Base-by-base conservation (phyloP, 2,329 filamentous ascomycete species). In the Zasmidium citrigriseum region DNA sequence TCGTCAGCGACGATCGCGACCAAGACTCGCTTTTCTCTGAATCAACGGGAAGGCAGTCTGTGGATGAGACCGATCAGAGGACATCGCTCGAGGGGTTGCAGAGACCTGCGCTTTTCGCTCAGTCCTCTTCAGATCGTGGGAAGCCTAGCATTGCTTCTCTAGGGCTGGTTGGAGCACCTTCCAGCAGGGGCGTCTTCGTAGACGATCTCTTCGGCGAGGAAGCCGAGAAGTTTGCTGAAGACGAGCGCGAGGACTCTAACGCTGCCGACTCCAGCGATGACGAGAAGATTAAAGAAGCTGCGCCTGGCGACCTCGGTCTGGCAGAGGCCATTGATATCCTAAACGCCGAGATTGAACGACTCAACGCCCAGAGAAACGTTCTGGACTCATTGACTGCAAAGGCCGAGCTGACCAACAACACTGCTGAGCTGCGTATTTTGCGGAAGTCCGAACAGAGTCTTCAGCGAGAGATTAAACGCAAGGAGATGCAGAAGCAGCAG, bases 341-440 rank as follows among this genome's bases (percentile, higher is more conserved):
- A n/a, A 91, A 89, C 0, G 87, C 88, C 51, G 93, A 98, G 64
- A 96, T 99, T 62, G 92, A 97, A 68, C 90, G 92, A 64, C 82
- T 99, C 18, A 83, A 85, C 10, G 87, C 92, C 2, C 95, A 99
- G 75, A 91, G 97, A 67, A 89, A 89, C 1, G 90, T 99, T 18
- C 86, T 99, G 18, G 91, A 97, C 67, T 96, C 93, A 1, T 78
- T 99, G 58, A 95, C 91, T 2, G 86, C 90, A 57, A 99, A 99
- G 76, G 95, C 96, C 0, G 95, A 99, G 73, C 79, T 99, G 53
- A 99, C 95, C 1, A 99, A 99, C 73, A 99, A 99, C 71, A 92
- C 89, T 14, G 91, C 93, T 1, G 95, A 99, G 73, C 75, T 99
- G 53, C 85, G 95, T 29, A 98, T 99, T 61, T 75, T 99, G 52